Evolutionary conservation across 345 rosid species (phyloP), one percentile per base, ranked within the genome.

Genomic region (Ricinus communis): DNA sequence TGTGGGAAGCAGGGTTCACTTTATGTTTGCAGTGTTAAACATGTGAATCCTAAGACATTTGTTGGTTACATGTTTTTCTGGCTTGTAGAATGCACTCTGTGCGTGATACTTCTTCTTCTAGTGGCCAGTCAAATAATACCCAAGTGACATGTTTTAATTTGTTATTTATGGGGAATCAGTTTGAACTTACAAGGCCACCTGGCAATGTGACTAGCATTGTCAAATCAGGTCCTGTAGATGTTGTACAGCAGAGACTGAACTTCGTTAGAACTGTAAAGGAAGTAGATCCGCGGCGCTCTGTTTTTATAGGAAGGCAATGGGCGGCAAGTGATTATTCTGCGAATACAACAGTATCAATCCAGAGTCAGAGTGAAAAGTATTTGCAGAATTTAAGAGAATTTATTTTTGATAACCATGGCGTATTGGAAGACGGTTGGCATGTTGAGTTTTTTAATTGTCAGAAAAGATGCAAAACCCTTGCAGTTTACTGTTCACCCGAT

Each of bases 11-110:
- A 27, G 47, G 21, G 25, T 49, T 45, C 25, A 33, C 3, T 12
- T 59, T 43, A 8, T 9, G 47, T 43, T 43, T 43, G 38, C 4
- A 43, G 47, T 8, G 47, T 43, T 43, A 43, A 43, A 43, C 14
- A 12, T 43, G 47, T 43, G 47, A 43, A 12, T 43, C 47, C 47
- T 43, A 43, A 43, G 47, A 43, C 47, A 43, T 3, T 46, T 61
- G 27, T 55, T 72, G 31, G 30, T 72, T 72, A 8, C 46, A 22
- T 57, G 52, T 66, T 73, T 63, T 66, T 73, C 45, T 66, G 65
- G 70, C 66, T 74, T 74, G 60, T 67, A 74, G 77, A 74, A 59
- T 45, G 46, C 63, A 65, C 33, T n/a, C 56, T 61, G 33, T 65
- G 36, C 22, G 43, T 27, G 69, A 55, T 55, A 5, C 52, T 43